A percentile compares a stretch with the other conserved stretches of the same genome.
Evolutionary conservation across 1,139 yeast genomes (phyloP).

Genomic region (Pichia sp.): DNA sequence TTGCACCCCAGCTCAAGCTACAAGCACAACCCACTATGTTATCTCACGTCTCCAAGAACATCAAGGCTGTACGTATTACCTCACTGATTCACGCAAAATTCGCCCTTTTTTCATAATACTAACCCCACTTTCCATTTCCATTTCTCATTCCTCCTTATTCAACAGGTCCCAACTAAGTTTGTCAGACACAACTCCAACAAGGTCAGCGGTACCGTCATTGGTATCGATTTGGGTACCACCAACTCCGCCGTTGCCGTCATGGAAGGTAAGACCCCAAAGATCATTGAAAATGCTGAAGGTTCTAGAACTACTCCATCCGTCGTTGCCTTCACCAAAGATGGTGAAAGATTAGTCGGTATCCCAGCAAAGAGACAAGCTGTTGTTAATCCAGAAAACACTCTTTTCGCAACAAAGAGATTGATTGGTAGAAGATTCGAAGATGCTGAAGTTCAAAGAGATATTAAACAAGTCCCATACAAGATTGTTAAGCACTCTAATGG

Average conservation of each 20-base stretch:
- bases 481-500: slow-evolving; percentile 94
- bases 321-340: slow-evolving; percentile 96
- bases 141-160: too few relatives aligned
- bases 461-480: slow-evolving; percentile 95
- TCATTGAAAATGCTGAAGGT: slow-evolving; percentile 98
- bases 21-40: too few relatives aligned
- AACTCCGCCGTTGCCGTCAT: slow-evolving; percentile 98
- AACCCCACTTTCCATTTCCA: too few relatives aligned
- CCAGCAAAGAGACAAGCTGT: slow-evolving; percentile 99
- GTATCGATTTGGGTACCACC: slow-evolving; percentile 98
- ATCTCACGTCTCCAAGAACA: too few relatives aligned
- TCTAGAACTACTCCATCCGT: slow-evolving; percentile 98
- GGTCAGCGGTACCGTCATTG: slow-evolving; percentile 76
- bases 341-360: slow-evolving; percentile 94
- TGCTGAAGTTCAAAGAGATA: slow-evolving; percentile 92
- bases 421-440: slow-evolving; percentile 99
- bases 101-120: too few relatives aligned
- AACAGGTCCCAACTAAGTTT: slow-evolving; percentile 7
- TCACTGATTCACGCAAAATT: too few relatives aligned
- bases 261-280: slow-evolving; percentile 96
- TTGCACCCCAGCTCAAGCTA: too few relatives aligned
- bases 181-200: slow-evolving; percentile 50
- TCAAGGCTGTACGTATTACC: too few relatives aligned
- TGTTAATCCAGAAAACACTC: slow-evolving; percentile 95
- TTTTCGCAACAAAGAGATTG: slow-evolving; percentile 96